Base-by-base conservation (phyloP, 306 rosid genomes). In the Castanea crenata region DNA sequence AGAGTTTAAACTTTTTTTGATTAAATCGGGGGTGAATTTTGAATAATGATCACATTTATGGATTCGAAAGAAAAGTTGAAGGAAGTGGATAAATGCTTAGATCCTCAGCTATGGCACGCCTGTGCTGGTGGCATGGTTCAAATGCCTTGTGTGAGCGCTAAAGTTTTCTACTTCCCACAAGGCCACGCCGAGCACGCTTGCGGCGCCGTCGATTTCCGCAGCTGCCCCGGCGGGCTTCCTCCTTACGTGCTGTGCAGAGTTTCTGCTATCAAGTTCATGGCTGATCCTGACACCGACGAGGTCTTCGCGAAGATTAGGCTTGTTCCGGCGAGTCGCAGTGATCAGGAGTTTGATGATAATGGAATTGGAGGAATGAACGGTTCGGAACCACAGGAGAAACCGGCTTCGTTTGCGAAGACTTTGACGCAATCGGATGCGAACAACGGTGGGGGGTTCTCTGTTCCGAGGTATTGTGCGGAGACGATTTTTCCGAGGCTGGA, bases 91-190 rank as follows among this genome's bases (percentile, higher is more conserved):
- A 92, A 82, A 82, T 89, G 90, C 71, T 84, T 96, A 81, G 97
- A 93, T 81, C 91, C 96, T 82, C 94, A 90, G 67, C 83, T 96
- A 59, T 96, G 99, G 98, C 98, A 96, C 81, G 99, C 98, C 32
- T 96, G 99, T 74, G 98, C 99, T 5, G 98, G 99, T 72, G 97
- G 94, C 3, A 96, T 96, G 97, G 94, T 91, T 54, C 97, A 96
- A 83, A 91, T 96, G 97, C 99, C 99, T n/a, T 16, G 41, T 5
- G 86, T 89, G 56, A 89, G 88, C 77, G 73, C 88, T 25, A 90
- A 83, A 79, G 99, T 93, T 9, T 96, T 84, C 75, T 96, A 96
- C 83, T 92, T 91, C 77, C 96, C 94, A 80, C 92, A 92, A 59
- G 97, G 97, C 3, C 97, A 92, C 62, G 93, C 96, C 31, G 99